Base-by-base conservation (phyloP, 2,329 filamentous ascomycete genomes). In the Epichloe festucae region DNA sequence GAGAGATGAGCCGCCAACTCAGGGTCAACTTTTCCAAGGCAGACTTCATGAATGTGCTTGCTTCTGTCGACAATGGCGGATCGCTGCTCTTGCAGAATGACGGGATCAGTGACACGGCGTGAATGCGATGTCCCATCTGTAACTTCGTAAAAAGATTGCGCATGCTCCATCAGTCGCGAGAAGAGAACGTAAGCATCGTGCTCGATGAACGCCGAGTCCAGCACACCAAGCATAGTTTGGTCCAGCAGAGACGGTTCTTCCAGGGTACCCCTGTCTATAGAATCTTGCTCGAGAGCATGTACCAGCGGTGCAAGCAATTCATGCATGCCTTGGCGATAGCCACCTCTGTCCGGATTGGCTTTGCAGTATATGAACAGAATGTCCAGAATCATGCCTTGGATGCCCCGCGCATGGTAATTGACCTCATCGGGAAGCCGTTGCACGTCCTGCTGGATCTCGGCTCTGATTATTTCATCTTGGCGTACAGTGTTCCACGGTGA, bases 241-340 rank as follows among this genome's bases (percentile, higher is more conserved):
- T 84, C 77, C 3, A 69, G 64, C 38, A 44, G 38, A 14, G 65
- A 59, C 11, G 61, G 59, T 2, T 63, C 62, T 1, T 63, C 62
- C 43, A 67, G 62, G 3, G 66, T 62, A 3, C 62, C 59, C 3
- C 67, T 65, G 50, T 87, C 76, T 48, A 95, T 73, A 6, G 90
- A 85, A 69, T 98, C 93, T 59, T 84, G 76, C 58, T 90, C 82
- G 5, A 97, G 72, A 2, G 89, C 86, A 76, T 89, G 89, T 6
- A 96, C 72, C 39, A 98, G 82, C 0, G 93, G 90, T 0, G 93
- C 93, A 14, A 97, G 74, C 43, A 98, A 73, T 68, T 98, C 93
- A 65, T 98, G 93, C 91, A 98, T 98, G 11, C 93, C 93, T 70
- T 98, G 93, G n/a, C 93, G 82, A 65, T 98, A 98, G 17, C 81